phyloP scores from a whole-genome alignment of 352 stramenopile genomes.

The Pythium aristosporum region DNA sequence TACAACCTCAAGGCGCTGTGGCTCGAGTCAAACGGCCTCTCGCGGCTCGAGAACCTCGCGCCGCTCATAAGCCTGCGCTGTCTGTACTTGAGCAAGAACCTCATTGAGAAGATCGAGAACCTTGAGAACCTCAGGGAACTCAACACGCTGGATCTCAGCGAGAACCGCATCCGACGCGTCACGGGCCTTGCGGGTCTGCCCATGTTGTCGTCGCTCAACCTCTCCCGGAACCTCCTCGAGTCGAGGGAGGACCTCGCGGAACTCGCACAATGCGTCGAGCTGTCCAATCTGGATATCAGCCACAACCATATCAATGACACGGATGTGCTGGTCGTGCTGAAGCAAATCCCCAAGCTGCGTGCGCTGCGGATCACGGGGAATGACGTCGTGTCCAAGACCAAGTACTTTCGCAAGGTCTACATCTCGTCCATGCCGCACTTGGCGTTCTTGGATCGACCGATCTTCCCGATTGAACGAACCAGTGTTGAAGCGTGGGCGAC shows the following conservation, averaged over 20 bases:
- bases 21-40: conserved; percentile 94
- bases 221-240: conserved; percentile 88
- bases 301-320: conserved; percentile 89
- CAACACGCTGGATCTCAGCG: conserved; percentile 91
- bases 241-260: conserved; percentile 69
- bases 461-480: conserved; percentile 91
- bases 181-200: conserved; percentile 74
- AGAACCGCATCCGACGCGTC: conserved; percentile 89
- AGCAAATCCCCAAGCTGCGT: conserved; percentile 75
- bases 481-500: conserved; percentile 83
- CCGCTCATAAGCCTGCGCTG: conserved; percentile 82
- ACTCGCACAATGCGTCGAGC: conserved; percentile 58
- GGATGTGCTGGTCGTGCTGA: conserved; percentile 76
- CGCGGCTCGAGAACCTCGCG: conserved; percentile 78
- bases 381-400: conserved; percentile 87
- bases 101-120: conserved; percentile 84
- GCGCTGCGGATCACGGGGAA: conserved; percentile 88
- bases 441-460: conserved; percentile 92
- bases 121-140: conserved; percentile 64
- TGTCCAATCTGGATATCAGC: conserved; percentile 93
- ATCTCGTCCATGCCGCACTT: conserved; percentile 84
- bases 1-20: conserved; percentile 93
- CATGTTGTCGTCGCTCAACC: conserved; percentile 86
- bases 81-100: conserved; percentile 94
- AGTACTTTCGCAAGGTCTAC: conserved; percentile 93